These are phyloP conservation scores for Fusarium beomiforme DNA, from an alignment of 2,329 filamentous ascomycete genomes.

Conservation along the genomic window DNA sequence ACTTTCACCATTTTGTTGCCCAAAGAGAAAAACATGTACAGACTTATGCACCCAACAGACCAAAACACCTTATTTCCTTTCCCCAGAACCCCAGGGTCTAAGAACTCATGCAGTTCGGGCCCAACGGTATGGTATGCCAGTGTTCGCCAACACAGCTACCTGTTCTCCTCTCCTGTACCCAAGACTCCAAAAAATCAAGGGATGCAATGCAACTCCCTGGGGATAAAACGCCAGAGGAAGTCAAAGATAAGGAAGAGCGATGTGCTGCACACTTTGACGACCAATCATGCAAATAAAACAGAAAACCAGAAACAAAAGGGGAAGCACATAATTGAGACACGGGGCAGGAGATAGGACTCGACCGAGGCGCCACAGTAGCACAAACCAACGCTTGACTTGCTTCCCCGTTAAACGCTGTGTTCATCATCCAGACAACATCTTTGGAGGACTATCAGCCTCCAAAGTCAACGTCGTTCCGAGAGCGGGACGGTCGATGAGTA, in stretches of 20 bases:
- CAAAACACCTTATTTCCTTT: background rate
- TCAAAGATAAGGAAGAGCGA: conserved; percentile 6
- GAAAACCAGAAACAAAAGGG: background rate
- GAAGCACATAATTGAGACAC: background rate
- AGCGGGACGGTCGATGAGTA: conserved; percentile 11
- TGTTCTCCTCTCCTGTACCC: conserved; percentile 1
- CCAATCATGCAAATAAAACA: conserved; percentile 15
- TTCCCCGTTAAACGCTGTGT: conserved; percentile 32
- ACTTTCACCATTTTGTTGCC: conserved; percentile 21
- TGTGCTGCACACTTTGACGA: conserved; percentile 11
- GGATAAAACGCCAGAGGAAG: conserved; percentile 14
- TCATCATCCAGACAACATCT: conserved; percentile 2
- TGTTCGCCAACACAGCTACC: background rate
- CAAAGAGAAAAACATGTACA: conserved; percentile 16
- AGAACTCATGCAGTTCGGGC: conserved; percentile 13
- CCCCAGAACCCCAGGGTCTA: conserved; percentile 16
- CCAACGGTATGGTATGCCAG: background rate
- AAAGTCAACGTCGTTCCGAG: conserved; percentile 4
- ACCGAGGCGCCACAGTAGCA: conserved; percentile 23
- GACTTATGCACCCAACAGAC: conserved; percentile 14
- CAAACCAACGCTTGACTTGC: conserved; percentile 34
- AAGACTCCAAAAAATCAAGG: conserved; percentile 8
- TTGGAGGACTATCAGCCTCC: background rate
- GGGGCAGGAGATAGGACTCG: conserved; percentile 8
- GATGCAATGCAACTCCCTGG: background rate